Evolutionary conservation across 495 filamentous ascomycete species (phyloP), one percentile per base, ranked within the genome.

Genomic region (Talaromyces adpressus): DNA sequence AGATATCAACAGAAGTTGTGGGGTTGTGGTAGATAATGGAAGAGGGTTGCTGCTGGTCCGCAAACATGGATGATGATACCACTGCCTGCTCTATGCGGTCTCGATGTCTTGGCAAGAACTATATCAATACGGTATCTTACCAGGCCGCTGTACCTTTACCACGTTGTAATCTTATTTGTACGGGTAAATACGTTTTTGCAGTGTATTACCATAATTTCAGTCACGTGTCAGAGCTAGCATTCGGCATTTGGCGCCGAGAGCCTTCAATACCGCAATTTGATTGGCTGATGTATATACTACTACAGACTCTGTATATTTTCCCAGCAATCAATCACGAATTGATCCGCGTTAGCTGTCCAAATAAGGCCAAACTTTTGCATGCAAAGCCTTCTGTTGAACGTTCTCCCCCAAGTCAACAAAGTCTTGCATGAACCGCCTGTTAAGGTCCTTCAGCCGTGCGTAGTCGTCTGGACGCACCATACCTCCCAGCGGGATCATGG

Each of bases 301-400:
- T 47, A 7, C 18, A 47, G 12, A 32, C 30, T 6, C 8, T 6
- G 8, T 36, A 36, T 36, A 1, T 12, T 36, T 16, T 39, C 36
- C 32, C 36, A 39, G 36, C 12, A 39, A 39, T 39, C 12, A 39
- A 3, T 16, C 36, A 41, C 36, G 3, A 41, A 9, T 41, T 41
- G 36, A 3, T 41, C 36, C 36, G 16, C 4, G 47, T 29, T 59
- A 45, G 57, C 29, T 47, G 59, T 59, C 57, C 4, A 29, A 29
- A 45, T 64, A 66, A 25, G 54, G 62, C 65, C 65, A 66, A 27
- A 66, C 45, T 30, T 64, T 66, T 49, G 53, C 45, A 61, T 66
- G 65, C 29, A 66, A 47, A 51, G 63, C 62, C 27, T 57, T 51
- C 41, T 64, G 39, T 14, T 47, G 16, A 23, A 49, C 41, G 47